Evolutionary conservation across 768 basidiomycete genomes (phyloP), one percentile per base, ranked within the genome.

Genomic region (Asterophora parasitica): DNA sequence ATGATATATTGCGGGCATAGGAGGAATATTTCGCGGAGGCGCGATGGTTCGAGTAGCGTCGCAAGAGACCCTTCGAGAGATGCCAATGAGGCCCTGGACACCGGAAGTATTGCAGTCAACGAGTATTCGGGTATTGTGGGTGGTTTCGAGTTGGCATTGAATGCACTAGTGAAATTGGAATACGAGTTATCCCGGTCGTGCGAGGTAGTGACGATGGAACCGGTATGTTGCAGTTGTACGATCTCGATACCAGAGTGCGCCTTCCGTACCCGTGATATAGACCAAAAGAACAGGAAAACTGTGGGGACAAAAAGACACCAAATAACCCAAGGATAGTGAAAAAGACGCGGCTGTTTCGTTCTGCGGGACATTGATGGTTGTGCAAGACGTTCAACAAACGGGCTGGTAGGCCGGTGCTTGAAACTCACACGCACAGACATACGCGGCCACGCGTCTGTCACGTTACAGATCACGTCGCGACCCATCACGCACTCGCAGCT

Each of bases 81-180:
- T 3, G 57, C 26, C 1, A 78, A 41, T 3, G 76, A 71, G 4
- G 47, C 42, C 2, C 55, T 26, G 4, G 68, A 62, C 41, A 83
- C 66, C 11, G 81, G 78, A 3, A 83, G 59, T 32, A 83, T 55
- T 10, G 67, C 76, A 11, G 75, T 75, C 46, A 81, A 55, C 12
- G 74, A 73, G 34, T 65, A 57, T 13, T 37, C 52, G 19, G 61
- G 56, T 17, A 65, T 46, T 2, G 19, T 19, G 9, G 20, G 44
- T 11, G 35, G 39, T 33, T n/a, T 23, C 20, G 20, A 20, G 8
- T 17, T 16, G 17, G 19, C 11, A 6, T 16, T 17, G 12, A 23
- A 20, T 13, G 10, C 12, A 23, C 3, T 10, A 5, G 19, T 15
- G 36, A 15, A 2, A 8, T 15, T 37, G 19, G 9, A 16, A 6